These are phyloP conservation scores for Chlorociboria aeruginascens DNA, from an alignment of 495 filamentous ascomycete species.

Conservation along the genomic window DNA sequence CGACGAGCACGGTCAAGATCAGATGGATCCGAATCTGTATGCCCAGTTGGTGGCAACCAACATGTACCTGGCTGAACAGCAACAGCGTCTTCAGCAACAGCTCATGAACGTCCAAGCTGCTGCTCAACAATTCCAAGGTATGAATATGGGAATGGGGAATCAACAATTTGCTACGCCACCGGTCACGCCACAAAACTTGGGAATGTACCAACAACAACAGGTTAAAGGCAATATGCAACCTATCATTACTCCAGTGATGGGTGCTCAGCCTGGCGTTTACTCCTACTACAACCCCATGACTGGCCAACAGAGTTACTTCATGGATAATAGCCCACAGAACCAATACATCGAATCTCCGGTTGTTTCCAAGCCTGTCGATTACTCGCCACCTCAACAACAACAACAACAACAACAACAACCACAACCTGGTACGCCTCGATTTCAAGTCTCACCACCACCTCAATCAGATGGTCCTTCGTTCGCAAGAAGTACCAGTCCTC, in stretches of 20 bases:
- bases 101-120: slow-evolving; percentile 43
- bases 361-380: slow-evolving; percentile 8
- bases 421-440: slow-evolving; percentile 42
- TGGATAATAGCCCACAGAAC: slow-evolving; percentile 38
- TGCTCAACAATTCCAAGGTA: slow-evolving; percentile 65
- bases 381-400: slow-evolving; percentile 21
- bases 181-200: slow-evolving; percentile 28
- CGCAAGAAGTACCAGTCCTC: slow-evolving; percentile 53
- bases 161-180: slow-evolving; percentile 29
- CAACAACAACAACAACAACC: no score
- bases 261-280: slow-evolving; percentile 58
- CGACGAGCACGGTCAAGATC: slow-evolving; percentile 47
- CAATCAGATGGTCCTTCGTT: slow-evolving; percentile 39
- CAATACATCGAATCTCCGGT: slow-evolving; percentile 24
- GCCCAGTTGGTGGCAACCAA: slow-evolving; percentile 78
- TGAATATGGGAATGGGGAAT: slow-evolving; percentile 42
- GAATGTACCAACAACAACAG: slow-evolving; percentile 45
- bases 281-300: slow-evolving; percentile 73
- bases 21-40: slow-evolving; percentile 72
- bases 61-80: slow-evolving; percentile 74
- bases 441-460: slow-evolving; percentile 72
- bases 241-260: slow-evolving; percentile 51
- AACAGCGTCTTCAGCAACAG: slow-evolving; percentile 65
- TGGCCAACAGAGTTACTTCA: slow-evolving; percentile 63
- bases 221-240: slow-evolving; percentile 65